A percentile compares a stretch with the other conserved stretches of the same genome.
Conservation (phyloP, 1,284 basidiomycete genomes). For the Puccinia hordei region DNA sequence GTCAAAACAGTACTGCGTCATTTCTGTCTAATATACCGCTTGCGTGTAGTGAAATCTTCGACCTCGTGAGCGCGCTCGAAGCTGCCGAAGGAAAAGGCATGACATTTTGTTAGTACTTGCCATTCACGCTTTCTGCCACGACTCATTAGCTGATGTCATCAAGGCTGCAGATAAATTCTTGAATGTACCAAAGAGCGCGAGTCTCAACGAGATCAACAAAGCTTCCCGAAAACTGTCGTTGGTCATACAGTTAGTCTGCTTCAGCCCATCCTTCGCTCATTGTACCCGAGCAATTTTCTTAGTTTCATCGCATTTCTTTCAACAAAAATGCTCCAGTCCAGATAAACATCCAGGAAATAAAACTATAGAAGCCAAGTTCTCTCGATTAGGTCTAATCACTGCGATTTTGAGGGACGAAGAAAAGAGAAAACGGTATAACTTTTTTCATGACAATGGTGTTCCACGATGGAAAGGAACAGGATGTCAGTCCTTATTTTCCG, state of each 20-base stretch:
- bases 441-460: constrained; percentile 87
- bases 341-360: constrained; percentile 87
- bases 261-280: not conserved
- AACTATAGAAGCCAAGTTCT: constrained; percentile 79
- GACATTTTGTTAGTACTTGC: constrained; percentile 77
- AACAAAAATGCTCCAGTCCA: constrained; percentile 66
- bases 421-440: constrained; percentile 75
- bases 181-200: constrained; percentile 55
- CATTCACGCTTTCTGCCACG: not conserved
- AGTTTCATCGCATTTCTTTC: not conserved
- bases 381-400: constrained; percentile 80
- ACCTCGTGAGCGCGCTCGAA: constrained; percentile 83
- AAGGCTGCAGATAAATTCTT: constrained; percentile 54
- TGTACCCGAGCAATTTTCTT: constrained; percentile 8
- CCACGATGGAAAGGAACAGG: constrained; percentile 73
- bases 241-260: constrained; percentile 71
- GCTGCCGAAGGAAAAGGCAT: constrained; percentile 80
- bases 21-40: not conserved
- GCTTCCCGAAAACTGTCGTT: constrained; percentile 79
- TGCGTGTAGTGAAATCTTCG: constrained; percentile 75
- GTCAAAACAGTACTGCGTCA: not conserved
- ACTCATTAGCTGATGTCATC: not conserved
- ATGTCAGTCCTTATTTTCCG: constrained; percentile 28
- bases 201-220: constrained; percentile 72
- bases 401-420: constrained; percentile 76